Conservation (phyloP, 495 filamentous ascomycete species). For the Elaphomyces granulatus region DNA sequence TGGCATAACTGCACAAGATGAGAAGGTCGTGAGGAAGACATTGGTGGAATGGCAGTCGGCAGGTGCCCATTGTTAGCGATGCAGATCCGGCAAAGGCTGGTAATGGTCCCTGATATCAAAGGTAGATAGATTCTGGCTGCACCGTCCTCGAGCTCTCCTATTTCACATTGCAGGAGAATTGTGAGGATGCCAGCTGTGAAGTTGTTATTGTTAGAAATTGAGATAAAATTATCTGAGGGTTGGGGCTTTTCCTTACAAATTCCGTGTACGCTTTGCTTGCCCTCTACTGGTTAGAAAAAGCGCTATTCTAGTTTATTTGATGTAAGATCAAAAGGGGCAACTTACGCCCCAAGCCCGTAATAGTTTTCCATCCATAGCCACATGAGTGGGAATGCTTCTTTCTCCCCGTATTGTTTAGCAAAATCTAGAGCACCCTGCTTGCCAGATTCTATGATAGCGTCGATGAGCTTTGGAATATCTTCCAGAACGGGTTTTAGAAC, state of each 20-base stretch:
- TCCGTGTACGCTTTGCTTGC: neutral
- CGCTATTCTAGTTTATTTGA: no score
- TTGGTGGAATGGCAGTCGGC: conserved; percentile 21
- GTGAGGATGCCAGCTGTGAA: conserved; percentile 27
- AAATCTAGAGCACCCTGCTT: conserved; percentile 20
- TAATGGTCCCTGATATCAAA: conserved; percentile 26
- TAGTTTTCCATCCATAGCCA: conserved; percentile 31
- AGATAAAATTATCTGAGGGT: no score
- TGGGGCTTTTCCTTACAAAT: neutral
- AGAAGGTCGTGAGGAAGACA: conserved; percentile 8
- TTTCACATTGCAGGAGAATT: conserved; percentile 25
- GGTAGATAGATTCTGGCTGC: conserved; percentile 14
- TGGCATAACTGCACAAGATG: conserved; percentile 35
- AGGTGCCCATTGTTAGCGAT: conserved; percentile 28
- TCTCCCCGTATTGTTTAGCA: conserved; percentile 15
- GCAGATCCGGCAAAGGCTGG: conserved; percentile 23
- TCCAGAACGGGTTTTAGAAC: conserved; percentile 14
- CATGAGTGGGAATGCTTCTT: conserved; percentile 30
- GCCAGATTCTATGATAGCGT: conserved; percentile 23
- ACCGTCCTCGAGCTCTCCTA: conserved; percentile 13
- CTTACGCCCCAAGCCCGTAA: conserved; percentile 30
- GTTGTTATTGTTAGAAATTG: no score
- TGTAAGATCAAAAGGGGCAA: no score
- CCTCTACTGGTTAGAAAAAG: no score
- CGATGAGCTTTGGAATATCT: conserved; percentile 18